Percentiles rank a stretch among this genome's conserved stretches.
Evolutionary conservation across 495 filamentous ascomycete species (phyloP).

Genomic region (Hypomontagnella submonticulosa): DNA sequence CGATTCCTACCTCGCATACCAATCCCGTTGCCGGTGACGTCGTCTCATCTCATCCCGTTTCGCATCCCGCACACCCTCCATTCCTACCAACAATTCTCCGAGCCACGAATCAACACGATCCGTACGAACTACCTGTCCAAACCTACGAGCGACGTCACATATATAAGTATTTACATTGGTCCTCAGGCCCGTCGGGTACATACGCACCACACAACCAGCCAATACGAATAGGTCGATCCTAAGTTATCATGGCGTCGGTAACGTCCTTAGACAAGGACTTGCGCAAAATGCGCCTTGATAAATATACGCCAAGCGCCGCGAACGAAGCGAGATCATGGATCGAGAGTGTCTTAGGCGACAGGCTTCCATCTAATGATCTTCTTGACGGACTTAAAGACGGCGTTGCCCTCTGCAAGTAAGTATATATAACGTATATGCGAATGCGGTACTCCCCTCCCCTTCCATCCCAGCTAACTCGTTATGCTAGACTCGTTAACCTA

Average conservation of each 20-base stretch:
- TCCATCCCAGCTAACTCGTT: background rate
- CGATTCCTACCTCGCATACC: slow-evolving; percentile 18
- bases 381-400: slow-evolving; percentile 90
- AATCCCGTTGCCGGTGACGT: slow-evolving; percentile 35
- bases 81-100: slow-evolving; percentile 32
- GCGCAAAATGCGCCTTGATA: slow-evolving; percentile 88
- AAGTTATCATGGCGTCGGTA: slow-evolving; percentile 84
- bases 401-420: slow-evolving; percentile 88
- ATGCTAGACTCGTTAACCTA: slow-evolving; percentile 80
- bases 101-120: slow-evolving; percentile 20
- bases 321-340: slow-evolving; percentile 90
- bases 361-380: slow-evolving; percentile 77
- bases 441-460: background rate
- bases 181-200: slow-evolving; percentile 3
- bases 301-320: slow-evolving; percentile 93
- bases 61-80: slow-evolving; percentile 28
- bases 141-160: background rate
- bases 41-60: slow-evolving; percentile 37
- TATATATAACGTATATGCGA: slow-evolving; percentile 13
- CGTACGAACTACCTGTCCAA: slow-evolving; percentile 14
- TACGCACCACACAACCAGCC: slow-evolving; percentile 1
- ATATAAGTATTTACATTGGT: background rate
- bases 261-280: slow-evolving; percentile 94
- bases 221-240: slow-evolving; percentile 2
- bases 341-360: slow-evolving; percentile 79